Base-by-base conservation (phyloP, 2,329 filamentous ascomycete genomes). In the Furcasterigmium furcatum region DNA sequence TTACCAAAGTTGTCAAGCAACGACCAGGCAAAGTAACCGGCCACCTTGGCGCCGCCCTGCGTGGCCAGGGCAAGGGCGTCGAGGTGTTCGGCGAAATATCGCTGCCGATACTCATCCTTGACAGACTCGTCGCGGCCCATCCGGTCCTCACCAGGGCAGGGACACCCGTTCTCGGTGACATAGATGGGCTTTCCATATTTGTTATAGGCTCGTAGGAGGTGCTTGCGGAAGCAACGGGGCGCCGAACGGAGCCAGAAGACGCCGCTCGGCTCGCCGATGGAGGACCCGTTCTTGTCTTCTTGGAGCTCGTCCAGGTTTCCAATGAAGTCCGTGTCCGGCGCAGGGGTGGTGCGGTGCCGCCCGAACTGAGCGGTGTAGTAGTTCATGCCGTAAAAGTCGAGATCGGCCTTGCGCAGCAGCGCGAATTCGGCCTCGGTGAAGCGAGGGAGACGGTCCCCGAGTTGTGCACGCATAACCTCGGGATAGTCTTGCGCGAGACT, bases 351-450 rank as follows among this genome's bases (percentile, higher is more conserved):
- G 4, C 54, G 48, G 44, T 66, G 61, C 4, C 55, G 57, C 2
- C 61, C 62, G 44, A 59, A 68, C 45, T 65, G 62, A 0, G 63
- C 61, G 1, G 66, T 67, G 58, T 70, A 70, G 46, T 62, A 65
- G 51, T 70, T 68, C 64, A 69, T 68, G 36, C 66, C 65, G 46
- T 68, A 70, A 42, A 70, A 70, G 44, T 63, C 60, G 34, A 36
- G 34, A 3, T 52, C 55, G 8, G 58, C 54, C 0, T 56, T 55
- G 12, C 53, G 48, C 4, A 54, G 48, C 4, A 52, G 51, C 1
- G 49, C 43, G 0, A 66, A 51, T 4, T 68, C 65, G 0, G 48
- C 46, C 0, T 46, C 29, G 2, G 63, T 57, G 24, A 66, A 66
- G 1, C 34, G 4, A 1, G 63, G 65, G 0, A 67, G 52, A 0